phyloP scores from a whole-genome alignment of 257 asterid genomes.

The Jacaranda copaia region DNA sequence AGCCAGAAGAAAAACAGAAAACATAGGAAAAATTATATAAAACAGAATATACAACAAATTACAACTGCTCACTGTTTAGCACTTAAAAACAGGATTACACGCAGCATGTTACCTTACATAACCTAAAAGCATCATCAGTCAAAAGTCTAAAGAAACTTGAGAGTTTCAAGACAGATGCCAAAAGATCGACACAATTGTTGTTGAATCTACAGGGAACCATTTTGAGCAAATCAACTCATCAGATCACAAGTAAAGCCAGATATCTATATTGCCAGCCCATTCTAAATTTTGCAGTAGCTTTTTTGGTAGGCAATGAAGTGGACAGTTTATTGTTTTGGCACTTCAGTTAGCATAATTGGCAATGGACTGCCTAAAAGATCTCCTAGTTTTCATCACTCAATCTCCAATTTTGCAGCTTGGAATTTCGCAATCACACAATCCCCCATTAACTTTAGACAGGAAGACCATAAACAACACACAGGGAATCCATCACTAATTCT shows the following conservation, averaged over 20 bases:
- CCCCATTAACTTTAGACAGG: background rate
- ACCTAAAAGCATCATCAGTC: background rate
- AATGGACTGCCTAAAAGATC: constrained; percentile 1
- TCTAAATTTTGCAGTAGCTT: background rate
- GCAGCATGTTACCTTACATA: background rate
- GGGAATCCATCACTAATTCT: background rate
- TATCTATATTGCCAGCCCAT: background rate
- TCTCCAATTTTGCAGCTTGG: constrained; percentile 21
- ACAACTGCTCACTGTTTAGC: background rate
- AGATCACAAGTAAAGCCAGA: background rate
- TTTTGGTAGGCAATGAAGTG: constrained; percentile 4
- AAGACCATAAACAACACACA: background rate
- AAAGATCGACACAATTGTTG: background rate
- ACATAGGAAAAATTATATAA: background rate
- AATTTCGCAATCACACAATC: constrained; percentile 26
- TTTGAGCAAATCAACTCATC: background rate
- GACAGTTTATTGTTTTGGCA: background rate
- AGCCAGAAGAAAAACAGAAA: too few relatives aligned
- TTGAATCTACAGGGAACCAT: background rate
- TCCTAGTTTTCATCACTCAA: constrained; percentile 11
- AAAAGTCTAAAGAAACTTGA: background rate
- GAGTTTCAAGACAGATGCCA: background rate
- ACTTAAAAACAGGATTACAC: background rate
- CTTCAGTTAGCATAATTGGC: constrained; percentile 25
- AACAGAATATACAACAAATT: background rate